Evolutionary conservation across 2,329 filamentous ascomycete genomes (phyloP), one percentile per base, ranked within the genome.

Genomic region (Xylaria hypoxylon): DNA sequence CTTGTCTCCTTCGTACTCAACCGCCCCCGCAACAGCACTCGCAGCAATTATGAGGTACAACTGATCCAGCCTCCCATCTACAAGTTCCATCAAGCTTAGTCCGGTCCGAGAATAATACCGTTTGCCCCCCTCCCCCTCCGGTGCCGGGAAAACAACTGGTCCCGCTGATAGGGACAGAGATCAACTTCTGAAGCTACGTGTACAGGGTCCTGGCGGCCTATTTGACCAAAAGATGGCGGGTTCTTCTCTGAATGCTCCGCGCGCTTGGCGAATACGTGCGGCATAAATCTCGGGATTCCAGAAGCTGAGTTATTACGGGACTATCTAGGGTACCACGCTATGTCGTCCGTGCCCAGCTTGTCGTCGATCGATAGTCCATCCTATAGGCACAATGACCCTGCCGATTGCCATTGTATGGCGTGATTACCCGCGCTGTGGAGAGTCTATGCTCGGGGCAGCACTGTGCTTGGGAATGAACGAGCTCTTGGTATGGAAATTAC

Each of bases 121-220:
- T 52, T 63, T 40, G 55, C 44, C n/a, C n/a, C n/a, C n/a, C n/a
- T n/a, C n/a, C n/a, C n/a, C 47, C 63, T 31, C 63, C 58, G 51
- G 64, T 64, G 56, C 64, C 68, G 69, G 70, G 64, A 72, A 53
- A 48, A 53, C 62, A 62, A 67, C 71, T 68, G 70, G 71, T 56
- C 63, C 72, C 72, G 52, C 69, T 55, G 60, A 64, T 64, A 65
- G 65, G 64, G 68, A 61, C 58, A 71, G 64, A 73, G 68, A 70
- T 72, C 71, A 59, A 68, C 68, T 70, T 70, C 67, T 73, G 71
- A 73, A 72, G 73, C 71, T 55, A 38, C 62, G 24, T 28, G 53
- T 17, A 48, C 64, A 59, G 70, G 65, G 67, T 59, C 64, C 63
- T 56, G 70, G 69, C 60, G 62, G 53, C 35, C 63, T 68, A 66